These are phyloP conservation scores for Eremothecium cymbalariae DNA, from an alignment of 1,139 yeast genomes.

Conservation along the genomic window DNA sequence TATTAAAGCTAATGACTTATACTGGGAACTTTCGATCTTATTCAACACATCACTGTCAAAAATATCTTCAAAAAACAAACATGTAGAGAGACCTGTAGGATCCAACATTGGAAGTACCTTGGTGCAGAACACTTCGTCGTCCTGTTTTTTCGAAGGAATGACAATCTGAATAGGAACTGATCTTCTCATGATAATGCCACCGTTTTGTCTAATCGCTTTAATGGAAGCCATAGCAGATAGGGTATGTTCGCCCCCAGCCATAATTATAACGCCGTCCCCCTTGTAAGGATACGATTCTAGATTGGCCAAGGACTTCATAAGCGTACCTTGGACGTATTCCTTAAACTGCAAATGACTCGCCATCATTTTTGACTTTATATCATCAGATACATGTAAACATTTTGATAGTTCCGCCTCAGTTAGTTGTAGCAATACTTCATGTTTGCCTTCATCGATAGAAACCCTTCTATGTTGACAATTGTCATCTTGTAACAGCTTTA, in stretches of 20 bases:
- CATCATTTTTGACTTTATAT: conserved; percentile 1
- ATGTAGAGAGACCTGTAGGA: conserved; percentile 11
- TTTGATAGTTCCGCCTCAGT: conserved; percentile 8
- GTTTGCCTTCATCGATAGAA: conserved; percentile 1
- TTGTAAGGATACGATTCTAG: conserved; percentile 4
- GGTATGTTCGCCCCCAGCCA: conserved; percentile 12
- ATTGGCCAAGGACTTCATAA: conserved; percentile 4
- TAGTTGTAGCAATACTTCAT: conserved; percentile 7
- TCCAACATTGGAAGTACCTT: conserved; percentile 11
- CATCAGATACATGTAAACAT: conserved; percentile 9
- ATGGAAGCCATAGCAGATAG: conserved; percentile 11
- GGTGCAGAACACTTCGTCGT: conserved; percentile 9
- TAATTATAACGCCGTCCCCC: conserved; percentile 12
- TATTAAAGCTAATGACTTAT: conserved; percentile 14
- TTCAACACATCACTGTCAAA: conserved; percentile 7
- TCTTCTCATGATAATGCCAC: conserved; percentile 9
- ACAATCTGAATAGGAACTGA: conserved; percentile 12
- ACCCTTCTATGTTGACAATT: conserved; percentile 7
- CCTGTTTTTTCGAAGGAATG: conserved; percentile 10
- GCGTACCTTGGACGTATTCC: conserved; percentile 2
- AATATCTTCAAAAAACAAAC: conserved; percentile 11
- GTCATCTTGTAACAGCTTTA: conserved; percentile 3
- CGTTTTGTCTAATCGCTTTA: conserved; percentile 11
- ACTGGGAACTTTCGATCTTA: conserved; percentile 10
- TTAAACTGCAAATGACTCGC: conserved; percentile 6